A percentile compares a stretch with the other conserved stretches of the same genome.
phyloP scores from a whole-genome alignment of 1,284 basidiomycete species.

The Phellinidium pouzarii region DNA sequence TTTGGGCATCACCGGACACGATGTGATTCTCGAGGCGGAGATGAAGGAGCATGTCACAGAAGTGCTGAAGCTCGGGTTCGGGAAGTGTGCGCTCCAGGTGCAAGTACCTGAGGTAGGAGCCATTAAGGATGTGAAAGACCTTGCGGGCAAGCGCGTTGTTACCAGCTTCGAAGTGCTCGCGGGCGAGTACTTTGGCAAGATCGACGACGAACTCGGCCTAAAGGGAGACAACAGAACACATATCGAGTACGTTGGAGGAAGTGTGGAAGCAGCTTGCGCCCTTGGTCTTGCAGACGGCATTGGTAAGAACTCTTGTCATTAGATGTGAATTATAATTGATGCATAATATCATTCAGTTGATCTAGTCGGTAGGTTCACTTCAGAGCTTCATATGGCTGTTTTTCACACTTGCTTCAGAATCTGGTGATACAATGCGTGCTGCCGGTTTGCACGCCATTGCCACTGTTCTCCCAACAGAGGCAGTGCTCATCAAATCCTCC shows the following conservation, averaged over 20 bases:
- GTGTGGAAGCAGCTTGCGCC: slow-evolving; percentile 96
- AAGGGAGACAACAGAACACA: slow-evolving; percentile 53
- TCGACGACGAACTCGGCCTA: slow-evolving; percentile 60
- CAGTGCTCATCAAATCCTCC: slow-evolving; percentile 86
- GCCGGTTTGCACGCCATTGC: slow-evolving; percentile 92
- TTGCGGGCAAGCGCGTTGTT: slow-evolving; percentile 89
- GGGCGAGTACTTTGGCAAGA: slow-evolving; percentile 66
- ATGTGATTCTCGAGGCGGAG: slow-evolving; percentile 89
- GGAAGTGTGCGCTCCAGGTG: slow-evolving; percentile 91
- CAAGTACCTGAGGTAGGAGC: slow-evolving; percentile 83
- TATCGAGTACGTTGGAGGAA: slow-evolving; percentile 95
- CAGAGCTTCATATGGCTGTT: neutral
- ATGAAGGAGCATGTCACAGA: slow-evolving; percentile 78
- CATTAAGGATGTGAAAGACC: slow-evolving; percentile 68
- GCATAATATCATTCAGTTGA: slow-evolving; percentile 51
- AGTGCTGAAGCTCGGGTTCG: slow-evolving; percentile 83
- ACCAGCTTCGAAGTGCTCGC: slow-evolving; percentile 91
- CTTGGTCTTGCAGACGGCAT: slow-evolving; percentile 97
- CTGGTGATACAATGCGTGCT: slow-evolving; percentile 99
- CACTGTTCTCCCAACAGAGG: slow-evolving; percentile 84
- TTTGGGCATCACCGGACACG: slow-evolving; percentile 91
- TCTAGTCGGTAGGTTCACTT: slow-evolving; percentile 67
- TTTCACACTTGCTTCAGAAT: slow-evolving; percentile 50
- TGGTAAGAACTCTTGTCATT: slow-evolving; percentile 44
- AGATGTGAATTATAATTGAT: slow-evolving; percentile 14